Evolutionary conservation across 495 filamentous ascomycete species (phyloP), one percentile per base, ranked within the genome.

Genomic region (Penicillium lividum): DNA sequence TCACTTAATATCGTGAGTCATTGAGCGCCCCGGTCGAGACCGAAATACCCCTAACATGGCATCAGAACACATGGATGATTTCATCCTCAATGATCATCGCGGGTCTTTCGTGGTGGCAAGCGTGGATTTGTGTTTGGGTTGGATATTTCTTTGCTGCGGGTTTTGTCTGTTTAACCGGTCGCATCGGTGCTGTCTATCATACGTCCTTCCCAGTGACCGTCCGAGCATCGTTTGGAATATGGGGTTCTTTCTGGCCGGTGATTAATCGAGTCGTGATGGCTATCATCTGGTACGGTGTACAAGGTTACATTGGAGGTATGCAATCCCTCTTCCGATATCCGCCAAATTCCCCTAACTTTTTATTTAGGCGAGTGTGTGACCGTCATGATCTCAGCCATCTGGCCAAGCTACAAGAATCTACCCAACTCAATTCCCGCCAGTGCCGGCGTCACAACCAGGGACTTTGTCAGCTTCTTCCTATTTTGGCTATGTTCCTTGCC

Each of bases 51-150:
- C 66, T 68, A 61, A 69, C 55, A 18, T n/a, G 22, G 36, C 4
- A 43, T 36, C 46, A 84, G 77, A 97, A 97, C 72, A 97, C 93
- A 15, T 97, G 93, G 93, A 97, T 97, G 93, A 96, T 97, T 59
- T 85, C 88, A 0, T 93, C 90, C 11, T 88, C 90, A 5, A 88
- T 87, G 76, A 93, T 96, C 68, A 80, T 86, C 0, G 77, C 73
- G 55, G 89, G 92, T 7, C 78, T 97, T 47, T 90, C 91, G 5
- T 97, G 93, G 93, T 97, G 93, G 93, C 92, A 97, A 73, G 86
- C 90, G 3, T 97, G 92, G 93, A 77, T 97, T 11, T 94, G 91
- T 68, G 85, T 88, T 42, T 92, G 89, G 89, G 77, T 91, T 27
- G 92, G 92, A 51, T 96, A 96, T 67, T 79, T 85, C 42, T 86